Evolutionary conservation across 331 rosid species (phyloP).

Genomic region (Saraca asoca): DNA sequence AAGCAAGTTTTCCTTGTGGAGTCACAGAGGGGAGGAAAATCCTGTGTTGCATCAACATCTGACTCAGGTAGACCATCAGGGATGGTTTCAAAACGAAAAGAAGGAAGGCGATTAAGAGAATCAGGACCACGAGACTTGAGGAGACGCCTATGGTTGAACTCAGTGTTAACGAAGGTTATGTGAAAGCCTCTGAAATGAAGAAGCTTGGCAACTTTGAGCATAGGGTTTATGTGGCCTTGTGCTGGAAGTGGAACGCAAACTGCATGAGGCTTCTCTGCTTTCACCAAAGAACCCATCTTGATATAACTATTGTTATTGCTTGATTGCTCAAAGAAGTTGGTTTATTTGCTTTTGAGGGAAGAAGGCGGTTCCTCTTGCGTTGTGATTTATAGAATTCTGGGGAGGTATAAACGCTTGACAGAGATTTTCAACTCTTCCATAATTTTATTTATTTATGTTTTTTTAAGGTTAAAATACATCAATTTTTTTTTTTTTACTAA

Average conservation of each 20-base stretch:
- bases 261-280: not conserved
- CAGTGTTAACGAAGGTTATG: slow-evolving; percentile 13
- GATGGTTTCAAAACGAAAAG: slow-evolving; percentile 39
- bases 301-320: no score
- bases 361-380: no score
- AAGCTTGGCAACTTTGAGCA: slow-evolving; percentile 10
- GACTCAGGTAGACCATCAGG: slow-evolving; percentile 51
- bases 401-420: no score
- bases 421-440: no score
- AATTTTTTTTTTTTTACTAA: no score
- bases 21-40: slow-evolving; percentile 36
- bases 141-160: slow-evolving; percentile 22
- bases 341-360: no score
- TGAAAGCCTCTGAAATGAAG: slow-evolving; percentile 16
- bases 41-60: slow-evolving; percentile 47
- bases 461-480: no score
- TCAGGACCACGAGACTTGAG: not conserved
- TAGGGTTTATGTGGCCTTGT: slow-evolving; percentile 19
- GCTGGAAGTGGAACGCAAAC: slow-evolving; percentile 10
- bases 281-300: no score
- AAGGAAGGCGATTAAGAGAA: not conserved
- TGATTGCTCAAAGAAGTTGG: no score
- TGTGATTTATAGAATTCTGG: no score
- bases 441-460: no score
- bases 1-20: slow-evolving; percentile 43